A percentile compares a stretch with the other conserved stretches of the same genome.
Conservation (phyloP, 371 early-diverging fungal genomes). For the Thermomucor indicae-seudaticae region DNA sequence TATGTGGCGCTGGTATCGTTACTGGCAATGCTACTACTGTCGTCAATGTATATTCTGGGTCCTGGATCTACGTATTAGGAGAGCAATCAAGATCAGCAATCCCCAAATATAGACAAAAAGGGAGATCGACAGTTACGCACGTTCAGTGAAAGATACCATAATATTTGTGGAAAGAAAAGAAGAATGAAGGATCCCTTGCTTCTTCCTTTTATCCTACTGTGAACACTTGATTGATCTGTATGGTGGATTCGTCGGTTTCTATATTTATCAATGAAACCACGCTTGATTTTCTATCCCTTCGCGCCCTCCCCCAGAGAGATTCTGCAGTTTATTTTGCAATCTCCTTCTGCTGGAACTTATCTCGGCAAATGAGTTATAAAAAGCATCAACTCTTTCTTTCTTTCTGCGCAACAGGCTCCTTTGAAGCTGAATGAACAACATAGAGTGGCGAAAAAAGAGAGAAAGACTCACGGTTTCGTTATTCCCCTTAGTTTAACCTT, state of each 20-base stretch:
- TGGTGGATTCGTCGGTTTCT: neutral
- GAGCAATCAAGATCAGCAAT: neutral
- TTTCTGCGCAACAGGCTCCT: no score
- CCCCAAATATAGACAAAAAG: no score
- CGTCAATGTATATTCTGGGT: neutral
- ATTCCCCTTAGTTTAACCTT: no score
- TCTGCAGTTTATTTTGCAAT: neutral
- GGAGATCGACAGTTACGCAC: neutral
- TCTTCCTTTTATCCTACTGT: neutral
- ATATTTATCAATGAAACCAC: neutral
- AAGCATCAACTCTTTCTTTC: no score
- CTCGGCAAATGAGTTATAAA: no score
- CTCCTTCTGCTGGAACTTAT: no score
- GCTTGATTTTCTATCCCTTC: neutral
- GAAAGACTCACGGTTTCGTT: no score
- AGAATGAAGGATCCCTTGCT: constrained; percentile 1
- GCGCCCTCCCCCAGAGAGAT: no score
- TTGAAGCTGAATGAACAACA: no score
- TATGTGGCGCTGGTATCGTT: neutral
- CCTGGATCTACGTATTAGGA: no score
- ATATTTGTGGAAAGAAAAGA: neutral
- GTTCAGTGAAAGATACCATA: neutral
- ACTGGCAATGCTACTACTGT: neutral
- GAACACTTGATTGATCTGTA: neutral
- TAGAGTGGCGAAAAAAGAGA: no score